phyloP scores from a whole-genome alignment of 1,284 basidiomycete species.

The Ustilago loliicola region DNA sequence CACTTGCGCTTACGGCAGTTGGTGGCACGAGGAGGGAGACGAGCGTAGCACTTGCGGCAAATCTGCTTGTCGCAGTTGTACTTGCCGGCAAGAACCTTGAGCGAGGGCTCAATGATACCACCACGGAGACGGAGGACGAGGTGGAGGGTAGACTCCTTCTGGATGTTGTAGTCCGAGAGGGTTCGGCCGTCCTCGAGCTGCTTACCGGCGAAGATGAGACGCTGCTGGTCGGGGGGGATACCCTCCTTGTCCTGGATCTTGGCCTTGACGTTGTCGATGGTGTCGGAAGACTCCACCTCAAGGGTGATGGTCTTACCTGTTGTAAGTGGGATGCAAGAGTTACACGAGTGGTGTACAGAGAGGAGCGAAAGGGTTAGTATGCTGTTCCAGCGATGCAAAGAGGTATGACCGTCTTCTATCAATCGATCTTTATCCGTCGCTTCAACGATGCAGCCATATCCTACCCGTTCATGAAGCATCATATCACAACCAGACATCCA shows the following conservation, averaged over 20 bases:
- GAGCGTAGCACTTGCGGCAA: constrained; percentile 99
- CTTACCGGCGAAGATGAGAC: constrained; percentile 97
- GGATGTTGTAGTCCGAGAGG: constrained; percentile 78
- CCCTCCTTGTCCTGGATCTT: constrained; percentile 76
- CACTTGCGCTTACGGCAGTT: constrained; percentile 87
- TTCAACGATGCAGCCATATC: neutral
- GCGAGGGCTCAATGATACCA: constrained; percentile 70
- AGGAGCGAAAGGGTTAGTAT: neutral
- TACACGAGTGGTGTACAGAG: neutral
- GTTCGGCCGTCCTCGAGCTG: constrained; percentile 79
- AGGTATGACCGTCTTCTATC: neutral
- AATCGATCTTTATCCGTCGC: constrained; percentile 26
- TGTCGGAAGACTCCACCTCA: constrained; percentile 71
- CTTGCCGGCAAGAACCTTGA: constrained; percentile 90
- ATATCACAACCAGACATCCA: no score
- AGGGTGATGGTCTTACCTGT: constrained; percentile 71
- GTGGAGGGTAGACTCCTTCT: constrained; percentile 76
- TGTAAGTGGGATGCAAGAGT: neutral
- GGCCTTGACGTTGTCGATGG: constrained; percentile 71
- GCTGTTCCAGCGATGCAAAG: neutral
- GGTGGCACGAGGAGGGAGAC: constrained; percentile 97
- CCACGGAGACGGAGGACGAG: constrained; percentile 68
- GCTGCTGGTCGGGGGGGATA: constrained; percentile 95
- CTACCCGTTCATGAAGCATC: neutral
- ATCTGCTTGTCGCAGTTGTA: constrained; percentile 74